Base-by-base conservation (phyloP, 2,329 filamentous ascomycete species). In the Exophiala viscosa region DNA sequence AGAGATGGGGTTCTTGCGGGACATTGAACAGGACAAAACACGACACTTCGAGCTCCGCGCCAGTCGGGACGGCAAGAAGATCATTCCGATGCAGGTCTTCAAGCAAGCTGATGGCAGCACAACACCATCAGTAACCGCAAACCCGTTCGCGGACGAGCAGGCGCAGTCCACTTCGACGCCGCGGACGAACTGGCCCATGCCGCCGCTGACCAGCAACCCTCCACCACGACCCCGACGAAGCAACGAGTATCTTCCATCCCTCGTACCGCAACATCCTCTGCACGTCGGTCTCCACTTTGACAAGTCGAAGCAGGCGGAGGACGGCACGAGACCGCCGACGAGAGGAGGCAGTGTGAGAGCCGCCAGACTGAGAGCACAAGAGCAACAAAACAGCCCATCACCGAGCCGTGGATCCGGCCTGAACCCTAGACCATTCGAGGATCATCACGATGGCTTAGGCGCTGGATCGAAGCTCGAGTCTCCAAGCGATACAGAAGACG, bases 31-130 rank as follows among this genome's bases (percentile, higher is more conserved):
- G 80, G 84, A 54, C 84, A 57, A 79, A 89, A 20, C 81, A 95
- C 61, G 90, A 90, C 0, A 83, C 95, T 43, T 86, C 86, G 35
- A 96, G 87, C 64, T 96, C 89, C 40, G 53, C 7, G 39, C 53
- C 35, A 57, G 52, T 34, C 49, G 42, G 15, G 57, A 57, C 18
- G 57, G 57, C 40, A 57, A 53, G 13, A 42, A 42, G 39, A 57
- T 57, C 32, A 55, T 60, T 20, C 57, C 57, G 15, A 60, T 60
- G 54, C 58, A 57, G 20, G 54, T 60, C 18, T 55, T 54, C 40
- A 55, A 49, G 18, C 53, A 18, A 11, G 13, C 20, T n/a, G 20
- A 23, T 14, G 40, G 48, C 34, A 43, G 35, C 20, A 18, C 31
- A 13, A 33, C 43, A 6, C 15, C 3, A 13, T 36, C 23, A 36